Base-by-base conservation (phyloP, 306 rosid genomes). In the Glycine tomentella region DNA sequence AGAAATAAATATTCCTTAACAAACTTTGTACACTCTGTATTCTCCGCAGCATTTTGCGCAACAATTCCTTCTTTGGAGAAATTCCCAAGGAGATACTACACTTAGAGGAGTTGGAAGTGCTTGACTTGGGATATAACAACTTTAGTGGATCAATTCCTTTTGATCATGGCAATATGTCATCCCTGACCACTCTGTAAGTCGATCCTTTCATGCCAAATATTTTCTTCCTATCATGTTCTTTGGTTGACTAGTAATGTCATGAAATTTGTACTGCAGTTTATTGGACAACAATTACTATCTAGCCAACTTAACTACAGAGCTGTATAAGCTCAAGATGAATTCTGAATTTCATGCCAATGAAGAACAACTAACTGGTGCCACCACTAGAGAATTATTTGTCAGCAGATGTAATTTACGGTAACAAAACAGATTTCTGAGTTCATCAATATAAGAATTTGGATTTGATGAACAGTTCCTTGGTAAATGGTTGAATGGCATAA, bases 331-430 rank as follows among this genome's bases (percentile, higher is more conserved):
- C 46, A 79, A 76, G 67, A 62, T 75, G 65, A 68, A 75, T 66
- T 85, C 93, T 63, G 90, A 90, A 83, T 56, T 67, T 77, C 88
- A 65, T 59, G 83, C 46, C n/a, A 83, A 81, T 72, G 86, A 78
- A 9, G 38, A 45, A 45, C 83, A 75, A 58, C 88, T 50, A 70
- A 72, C 79, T 56, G 72, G 85, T 79, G 58, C 77, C 55, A 62
- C 72, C 10, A 40, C 72, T 7, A 53, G 59, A 55, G 16, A 77
- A 57, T 69, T 80, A 61, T 73, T 59, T 75, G 73, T 10, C 58
- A 78, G 82, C 63, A 78, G 74, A 78, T 78, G 72, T 51, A 38
- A 20, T 67, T 59, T 69, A 42, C 4, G 89, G 96, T 91, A 86
- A 5, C 7, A 5, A 9, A 68, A 67, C 33, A 4, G 8, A 45